Evolutionary conservation across 495 filamentous ascomycete species (phyloP), one percentile per base, ranked within the genome.

Genomic region (Penicillium silybi): DNA sequence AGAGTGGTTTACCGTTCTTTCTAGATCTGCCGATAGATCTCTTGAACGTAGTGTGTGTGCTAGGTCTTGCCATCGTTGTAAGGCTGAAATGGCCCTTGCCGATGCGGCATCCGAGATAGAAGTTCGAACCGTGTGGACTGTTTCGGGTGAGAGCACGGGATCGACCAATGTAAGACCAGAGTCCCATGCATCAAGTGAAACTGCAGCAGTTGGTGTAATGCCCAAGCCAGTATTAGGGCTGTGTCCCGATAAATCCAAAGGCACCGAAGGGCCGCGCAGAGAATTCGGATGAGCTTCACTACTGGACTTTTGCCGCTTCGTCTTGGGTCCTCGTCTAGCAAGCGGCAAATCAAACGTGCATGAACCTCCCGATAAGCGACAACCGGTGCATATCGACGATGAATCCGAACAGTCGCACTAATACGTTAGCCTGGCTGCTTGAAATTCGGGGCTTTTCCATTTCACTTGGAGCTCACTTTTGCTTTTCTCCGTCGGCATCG

Each of bases 401-500:
- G 26, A 18, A 39, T 53, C 50, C 10, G 50, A 44, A 39, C 38
- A 54, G 39, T 54, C 50, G 20, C 58, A 61, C 58, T 61, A 46
- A 11, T 22, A 15, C 20, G 27, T 11, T 15, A 32, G 10, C 32
- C 51, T 27, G 47, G 41, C 18, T 34, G 13, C 0, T 18, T 15
- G 20, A 2, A n/a, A 40, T n/a, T 27, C 17, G 25, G 13, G 40
- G 3, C 8, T 23, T 18, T 42, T 42, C 20, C 6, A 13, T 19
- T 19, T 5, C 10, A 13, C 40, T 42, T 38, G 16, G 27, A 15
- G 11, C 47, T 41, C 42, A 62, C 58, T 44, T 62, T 62, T 26
- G 55, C 50, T 54, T 62, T 62, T 52, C 55, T 48, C 55, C 55
- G 58, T 41, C 58, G 58, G 38, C 58, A 62, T 48, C 54, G 55